phyloP scores from a whole-genome alignment of 352 stramenopile genomes.

The Elongisporangium anandrum region DNA sequence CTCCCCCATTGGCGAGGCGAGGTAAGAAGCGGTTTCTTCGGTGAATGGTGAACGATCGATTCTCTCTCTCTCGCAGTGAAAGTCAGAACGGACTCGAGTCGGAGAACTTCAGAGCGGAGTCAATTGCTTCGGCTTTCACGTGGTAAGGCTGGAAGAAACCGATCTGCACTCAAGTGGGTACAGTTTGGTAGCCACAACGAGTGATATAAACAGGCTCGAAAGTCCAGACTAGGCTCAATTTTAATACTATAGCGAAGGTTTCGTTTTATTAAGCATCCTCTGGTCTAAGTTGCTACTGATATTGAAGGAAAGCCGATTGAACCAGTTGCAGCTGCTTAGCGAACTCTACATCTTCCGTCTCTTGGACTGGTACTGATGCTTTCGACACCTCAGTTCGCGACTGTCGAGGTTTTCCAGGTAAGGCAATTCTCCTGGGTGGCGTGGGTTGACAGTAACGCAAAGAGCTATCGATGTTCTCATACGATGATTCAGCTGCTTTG shows the following conservation, averaged over 20 bases:
- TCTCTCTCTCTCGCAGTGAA: too few species aligned
- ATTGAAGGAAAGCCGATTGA: slow-evolving; percentile 23
- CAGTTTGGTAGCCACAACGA: not conserved
- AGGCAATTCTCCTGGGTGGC: not conserved
- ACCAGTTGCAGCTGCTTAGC: slow-evolving; percentile 35
- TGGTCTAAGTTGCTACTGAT: not conserved
- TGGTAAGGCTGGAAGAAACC: not conserved
- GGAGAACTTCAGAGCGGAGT: not conserved
- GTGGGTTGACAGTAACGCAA: not conserved
- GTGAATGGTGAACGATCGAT: not conserved
- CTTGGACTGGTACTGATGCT: not conserved
- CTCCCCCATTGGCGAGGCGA: not conserved
- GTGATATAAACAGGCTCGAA: not conserved
- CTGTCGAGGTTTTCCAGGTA: not conserved
- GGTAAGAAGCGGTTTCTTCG: not conserved
- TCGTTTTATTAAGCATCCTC: too few species aligned
- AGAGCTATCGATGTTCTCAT: not conserved
- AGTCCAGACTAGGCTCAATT: not conserved
- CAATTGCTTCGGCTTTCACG: not conserved
- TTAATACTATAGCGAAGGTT: not conserved
- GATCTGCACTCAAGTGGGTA: not conserved
- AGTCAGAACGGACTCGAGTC: too few species aligned
- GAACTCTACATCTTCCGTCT: slow-evolving; percentile 14
- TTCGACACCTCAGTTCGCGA: not conserved
- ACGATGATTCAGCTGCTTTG: not conserved